Conservation (phyloP, 805 yeast genomes). For the Monosporozyma unispora region DNA sequence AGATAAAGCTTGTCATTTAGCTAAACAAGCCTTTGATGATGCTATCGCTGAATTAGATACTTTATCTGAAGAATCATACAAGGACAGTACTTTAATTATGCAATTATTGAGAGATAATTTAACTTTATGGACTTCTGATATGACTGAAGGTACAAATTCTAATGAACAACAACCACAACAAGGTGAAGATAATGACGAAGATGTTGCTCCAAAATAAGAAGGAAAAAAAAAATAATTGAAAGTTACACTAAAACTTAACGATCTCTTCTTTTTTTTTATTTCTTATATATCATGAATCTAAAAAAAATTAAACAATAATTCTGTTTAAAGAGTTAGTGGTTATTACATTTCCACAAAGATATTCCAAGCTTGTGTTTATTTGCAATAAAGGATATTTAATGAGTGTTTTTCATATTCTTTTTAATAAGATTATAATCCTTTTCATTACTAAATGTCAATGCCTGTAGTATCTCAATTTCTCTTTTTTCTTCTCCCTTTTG, state of each 20-base stretch:
- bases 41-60: conserved; percentile 98
- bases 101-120: conserved; percentile 96
- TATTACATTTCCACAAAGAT: too few species aligned
- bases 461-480: not conserved
- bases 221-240: not conserved
- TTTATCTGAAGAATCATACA: conserved; percentile 94
- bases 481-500: not conserved
- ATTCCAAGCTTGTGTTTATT: too few species aligned
- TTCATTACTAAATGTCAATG: too few species aligned
- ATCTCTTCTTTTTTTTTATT: too few species aligned
- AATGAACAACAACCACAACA: conserved; percentile 1
- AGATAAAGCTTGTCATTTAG: conserved; percentile 97
- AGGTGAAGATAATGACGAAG: conserved; percentile 13
- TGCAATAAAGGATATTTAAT: not conserved
- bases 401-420: not conserved
- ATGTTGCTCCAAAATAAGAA: conserved; percentile 23
- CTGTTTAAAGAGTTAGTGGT: too few species aligned
- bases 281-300: too few species aligned
- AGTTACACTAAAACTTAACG: too few species aligned
- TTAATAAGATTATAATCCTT: too few species aligned
- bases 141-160: conserved; percentile 27
- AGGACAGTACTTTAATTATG: conserved; percentile 97
- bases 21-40: conserved; percentile 98
- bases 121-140: conserved; percentile 95
- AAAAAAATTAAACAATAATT: too few species aligned